Conservation (phyloP, 768 basidiomycete species). For the Pulveroboletus sp. region DNA sequence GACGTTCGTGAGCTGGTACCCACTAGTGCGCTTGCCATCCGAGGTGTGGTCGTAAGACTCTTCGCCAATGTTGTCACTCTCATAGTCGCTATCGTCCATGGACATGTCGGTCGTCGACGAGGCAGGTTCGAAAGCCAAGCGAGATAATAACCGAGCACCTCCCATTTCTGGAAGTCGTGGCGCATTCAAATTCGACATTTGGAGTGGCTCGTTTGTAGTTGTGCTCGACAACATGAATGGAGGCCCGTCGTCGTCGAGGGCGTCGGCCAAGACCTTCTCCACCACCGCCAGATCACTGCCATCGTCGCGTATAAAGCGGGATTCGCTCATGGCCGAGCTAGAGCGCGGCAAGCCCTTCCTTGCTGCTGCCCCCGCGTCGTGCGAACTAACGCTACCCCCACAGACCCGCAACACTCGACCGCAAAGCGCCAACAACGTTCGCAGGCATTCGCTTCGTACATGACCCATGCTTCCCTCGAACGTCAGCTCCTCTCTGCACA, state of each 20-base stretch:
- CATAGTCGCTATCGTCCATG: constrained; percentile 22
- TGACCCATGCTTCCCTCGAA: constrained; percentile 61
- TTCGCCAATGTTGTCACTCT: constrained; percentile 12
- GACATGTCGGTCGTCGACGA: neutral
- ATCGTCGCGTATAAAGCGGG: constrained; percentile 43
- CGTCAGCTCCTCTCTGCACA: constrained; percentile 62
- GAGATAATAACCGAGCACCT: neutral
- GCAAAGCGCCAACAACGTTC: constrained; percentile 65
- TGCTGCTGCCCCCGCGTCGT: neutral
- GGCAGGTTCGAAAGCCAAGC: no score
- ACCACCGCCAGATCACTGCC: constrained; percentile 7
- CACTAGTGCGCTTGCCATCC: constrained; percentile 3
- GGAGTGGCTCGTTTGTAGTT: neutral
- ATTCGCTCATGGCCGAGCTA: constrained; percentile 62
- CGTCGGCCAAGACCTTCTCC: neutral
- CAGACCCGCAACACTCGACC: constrained; percentile 62
- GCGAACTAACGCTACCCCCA: neutral
- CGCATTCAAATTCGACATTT: no score
- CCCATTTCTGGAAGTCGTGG: constrained; percentile 5
- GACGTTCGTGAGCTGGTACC: constrained; percentile 38
- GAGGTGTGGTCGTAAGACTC: constrained; percentile 5
- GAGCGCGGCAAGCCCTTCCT: constrained; percentile 45
- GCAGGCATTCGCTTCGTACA: constrained; percentile 56
- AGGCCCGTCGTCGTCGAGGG: constrained; percentile 3
- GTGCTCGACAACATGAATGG: constrained; percentile 8